These are phyloP conservation scores for Debaryomyces nepalensis DNA, from an alignment of 1,139 yeast species.

Conservation along the genomic window DNA sequence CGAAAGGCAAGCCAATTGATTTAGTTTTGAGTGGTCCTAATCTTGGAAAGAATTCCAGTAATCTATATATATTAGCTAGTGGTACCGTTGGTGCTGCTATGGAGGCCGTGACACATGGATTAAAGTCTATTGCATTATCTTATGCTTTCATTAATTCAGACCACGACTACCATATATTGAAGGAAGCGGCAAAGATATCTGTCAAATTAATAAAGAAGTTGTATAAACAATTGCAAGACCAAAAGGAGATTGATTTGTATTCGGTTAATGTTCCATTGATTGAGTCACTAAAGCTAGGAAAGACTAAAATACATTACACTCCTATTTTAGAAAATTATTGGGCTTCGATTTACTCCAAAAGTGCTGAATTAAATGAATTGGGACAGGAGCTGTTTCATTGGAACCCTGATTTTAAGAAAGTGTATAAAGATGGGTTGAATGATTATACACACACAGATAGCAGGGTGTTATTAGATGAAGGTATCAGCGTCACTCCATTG, in stretches of 20 bases:
- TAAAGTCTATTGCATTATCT: constrained; percentile 77
- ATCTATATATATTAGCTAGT: constrained; percentile 86
- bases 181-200: constrained; percentile 70
- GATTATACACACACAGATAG: constrained; percentile 62
- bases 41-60: constrained; percentile 89
- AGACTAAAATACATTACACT: constrained; percentile 69
- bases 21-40: constrained; percentile 93
- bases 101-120: constrained; percentile 87
- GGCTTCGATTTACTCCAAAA: constrained; percentile 58
- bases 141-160: constrained; percentile 69
- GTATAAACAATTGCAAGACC: constrained; percentile 57
- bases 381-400: constrained; percentile 59
- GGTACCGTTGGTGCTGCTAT: constrained; percentile 99
- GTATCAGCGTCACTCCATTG: constrained; percentile 79
- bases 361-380: constrained; percentile 25
- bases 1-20: constrained; percentile 65
- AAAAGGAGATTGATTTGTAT: constrained; percentile 64
- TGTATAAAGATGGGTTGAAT: constrained; percentile 60
- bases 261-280: constrained; percentile 83
- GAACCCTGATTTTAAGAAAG: constrained; percentile 81
- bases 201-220: constrained; percentile 66
- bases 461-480: constrained; percentile 54
- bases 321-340: constrained; percentile 81
- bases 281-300: constrained; percentile 48
- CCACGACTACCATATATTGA: constrained; percentile 58